phyloP scores from a whole-genome alignment of 306 rosid genomes.

The Trichosanthes truncata region DNA sequence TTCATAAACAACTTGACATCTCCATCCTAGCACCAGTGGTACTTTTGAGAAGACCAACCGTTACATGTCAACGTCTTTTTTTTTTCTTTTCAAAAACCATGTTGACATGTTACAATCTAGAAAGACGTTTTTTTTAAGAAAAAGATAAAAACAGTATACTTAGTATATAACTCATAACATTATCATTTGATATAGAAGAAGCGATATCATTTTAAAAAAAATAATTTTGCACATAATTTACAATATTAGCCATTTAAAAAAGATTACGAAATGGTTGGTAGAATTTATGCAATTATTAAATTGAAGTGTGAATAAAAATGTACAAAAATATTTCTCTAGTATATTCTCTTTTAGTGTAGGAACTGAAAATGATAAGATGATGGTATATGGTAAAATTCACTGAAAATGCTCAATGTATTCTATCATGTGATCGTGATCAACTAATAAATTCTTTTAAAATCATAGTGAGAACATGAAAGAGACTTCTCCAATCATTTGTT shows the following conservation, averaged over 20 bases:
- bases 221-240: background rate
- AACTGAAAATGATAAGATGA: background rate
- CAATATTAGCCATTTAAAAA: background rate
- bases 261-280: background rate
- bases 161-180: background rate
- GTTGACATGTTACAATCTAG: background rate
- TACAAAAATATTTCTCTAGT: background rate
- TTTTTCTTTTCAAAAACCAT: no score
- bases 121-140: background rate
- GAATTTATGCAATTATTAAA: background rate
- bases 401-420: background rate
- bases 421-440: background rate
- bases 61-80: background rate
- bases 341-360: background rate
- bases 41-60: background rate
- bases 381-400: background rate
- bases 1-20: no score
- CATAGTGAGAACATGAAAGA: slow-evolving; percentile 3
- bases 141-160: no score
- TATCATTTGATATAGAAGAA: background rate
- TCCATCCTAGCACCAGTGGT: no score
- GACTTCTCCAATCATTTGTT: background rate
- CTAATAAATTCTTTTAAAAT: background rate
- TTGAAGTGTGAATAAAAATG: background rate
- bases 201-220: background rate